phyloP scores from a whole-genome alignment of 306 rosid genomes.

The Castanospermum australe region DNA sequence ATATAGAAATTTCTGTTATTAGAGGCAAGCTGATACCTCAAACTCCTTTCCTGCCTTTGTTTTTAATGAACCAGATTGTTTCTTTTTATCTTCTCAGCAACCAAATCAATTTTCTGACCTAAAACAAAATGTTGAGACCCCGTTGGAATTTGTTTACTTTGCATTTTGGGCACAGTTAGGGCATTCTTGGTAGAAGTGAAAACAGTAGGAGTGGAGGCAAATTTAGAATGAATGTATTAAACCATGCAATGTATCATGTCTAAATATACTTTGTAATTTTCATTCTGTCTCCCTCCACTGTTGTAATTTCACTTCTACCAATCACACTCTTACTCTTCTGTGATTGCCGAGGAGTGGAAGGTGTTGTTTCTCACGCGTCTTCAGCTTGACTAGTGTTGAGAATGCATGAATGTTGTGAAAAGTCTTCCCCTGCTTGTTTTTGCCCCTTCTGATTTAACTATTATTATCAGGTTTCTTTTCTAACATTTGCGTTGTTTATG shows the following conservation, averaged over 20 bases:
- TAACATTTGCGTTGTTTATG: background rate
- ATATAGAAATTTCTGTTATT: background rate
- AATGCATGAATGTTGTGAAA: background rate
- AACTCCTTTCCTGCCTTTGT: background rate
- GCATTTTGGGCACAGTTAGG: slow-evolving; percentile 4
- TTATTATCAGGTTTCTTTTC: background rate
- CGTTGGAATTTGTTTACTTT: background rate
- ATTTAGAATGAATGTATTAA: background rate
- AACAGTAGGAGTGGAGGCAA: background rate
- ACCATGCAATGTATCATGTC: background rate
- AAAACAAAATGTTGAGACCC: background rate
- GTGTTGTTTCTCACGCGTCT: background rate
- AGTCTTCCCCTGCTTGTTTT: slow-evolving; percentile 5
- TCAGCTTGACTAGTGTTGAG: background rate
- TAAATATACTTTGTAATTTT: background rate
- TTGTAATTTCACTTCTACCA: background rate
- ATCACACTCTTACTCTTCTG: background rate
- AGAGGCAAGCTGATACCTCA: background rate
- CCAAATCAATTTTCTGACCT: background rate
- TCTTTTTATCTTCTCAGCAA: slow-evolving; percentile 9
- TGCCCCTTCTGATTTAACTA: background rate
- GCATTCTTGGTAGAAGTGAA: background rate
- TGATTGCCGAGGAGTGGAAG: background rate
- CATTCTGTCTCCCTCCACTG: background rate
- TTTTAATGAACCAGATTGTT: background rate